Percentiles rank a stretch among this genome's conserved stretches.
Conservation (phyloP, 352 stramenopile genomes). For the Phytopythium sindhum region DNA sequence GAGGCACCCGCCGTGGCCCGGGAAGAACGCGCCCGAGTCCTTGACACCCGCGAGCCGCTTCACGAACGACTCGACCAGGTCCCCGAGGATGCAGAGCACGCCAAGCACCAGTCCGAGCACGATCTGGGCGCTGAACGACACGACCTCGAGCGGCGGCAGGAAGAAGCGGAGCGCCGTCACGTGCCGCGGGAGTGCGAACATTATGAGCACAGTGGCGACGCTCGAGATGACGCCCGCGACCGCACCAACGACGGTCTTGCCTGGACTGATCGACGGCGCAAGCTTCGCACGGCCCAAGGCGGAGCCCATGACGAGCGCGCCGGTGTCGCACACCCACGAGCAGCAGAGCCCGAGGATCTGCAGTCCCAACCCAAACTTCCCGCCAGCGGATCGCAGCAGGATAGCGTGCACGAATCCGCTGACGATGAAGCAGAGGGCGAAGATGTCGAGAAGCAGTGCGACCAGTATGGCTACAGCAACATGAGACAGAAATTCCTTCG, state of each 20-base stretch:
- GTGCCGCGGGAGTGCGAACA: conserved; percentile 31
- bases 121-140: conserved; percentile 36
- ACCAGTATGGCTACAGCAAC: neutral
- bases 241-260: conserved; percentile 60
- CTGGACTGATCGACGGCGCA: conserved; percentile 61
- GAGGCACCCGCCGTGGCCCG: conserved; percentile 70
- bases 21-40: conserved; percentile 70
- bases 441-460: neutral
- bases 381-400: conserved; percentile 43
- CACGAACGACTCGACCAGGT: conserved; percentile 64
- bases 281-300: conserved; percentile 57
- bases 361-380: conserved; percentile 46
- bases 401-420: conserved; percentile 61
- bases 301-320: conserved; percentile 49
- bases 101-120: conserved; percentile 40
- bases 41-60: conserved; percentile 72
- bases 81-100: conserved; percentile 57
- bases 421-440: conserved; percentile 29
- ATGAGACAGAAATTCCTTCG: neutral
- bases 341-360: conserved; percentile 60
- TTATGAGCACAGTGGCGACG: conserved; percentile 37
- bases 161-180: conserved; percentile 8
- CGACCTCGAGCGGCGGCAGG: conserved; percentile 23
- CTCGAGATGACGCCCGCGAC: conserved; percentile 50
- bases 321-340: conserved; percentile 69